phyloP scores from a whole-genome alignment of 257 asterid species.

The Jasminum sambac region DNA sequence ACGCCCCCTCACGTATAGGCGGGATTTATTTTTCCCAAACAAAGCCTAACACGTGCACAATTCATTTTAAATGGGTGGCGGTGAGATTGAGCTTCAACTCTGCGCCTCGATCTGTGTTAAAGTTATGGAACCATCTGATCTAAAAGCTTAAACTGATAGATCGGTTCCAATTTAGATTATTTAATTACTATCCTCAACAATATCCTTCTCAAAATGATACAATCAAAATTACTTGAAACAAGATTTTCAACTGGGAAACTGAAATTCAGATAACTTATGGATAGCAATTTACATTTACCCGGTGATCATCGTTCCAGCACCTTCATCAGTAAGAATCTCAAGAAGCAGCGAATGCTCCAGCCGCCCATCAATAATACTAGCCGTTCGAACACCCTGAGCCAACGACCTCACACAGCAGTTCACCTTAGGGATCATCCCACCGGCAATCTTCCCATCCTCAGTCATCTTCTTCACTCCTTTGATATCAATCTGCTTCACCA shows the following conservation, averaged over 20 bases:
- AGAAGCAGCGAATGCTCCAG: constrained; percentile 72
- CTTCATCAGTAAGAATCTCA: constrained; percentile 79
- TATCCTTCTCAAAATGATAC: background rate
- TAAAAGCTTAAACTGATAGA: too few relatives aligned
- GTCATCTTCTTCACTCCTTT: constrained; percentile 78
- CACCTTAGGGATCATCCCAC: constrained; percentile 90
- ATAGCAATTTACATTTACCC: constrained; percentile 40
- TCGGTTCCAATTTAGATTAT: too few relatives aligned
- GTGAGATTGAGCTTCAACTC: too few relatives aligned
- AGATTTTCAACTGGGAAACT: background rate
- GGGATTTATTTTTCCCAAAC: too few relatives aligned
- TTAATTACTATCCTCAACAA: background rate
- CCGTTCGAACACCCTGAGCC: constrained; percentile 78
- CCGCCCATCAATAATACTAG: constrained; percentile 78
- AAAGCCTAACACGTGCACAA: too few relatives aligned
- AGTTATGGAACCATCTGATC: too few relatives aligned
- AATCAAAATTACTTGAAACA: background rate
- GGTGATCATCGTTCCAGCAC: constrained; percentile 83
- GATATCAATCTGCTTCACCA: constrained; percentile 72
- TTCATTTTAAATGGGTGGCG: too few relatives aligned
- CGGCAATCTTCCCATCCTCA: constrained; percentile 58
- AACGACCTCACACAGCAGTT: constrained; percentile 73
- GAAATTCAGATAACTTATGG: background rate
- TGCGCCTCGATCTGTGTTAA: too few relatives aligned
- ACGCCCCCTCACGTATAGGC: too few relatives aligned